A percentile compares a stretch with the other conserved stretches of the same genome.
phyloP scores from a whole-genome alignment of 352 stramenopile genomes.

The Globisporangium takayamanum region DNA sequence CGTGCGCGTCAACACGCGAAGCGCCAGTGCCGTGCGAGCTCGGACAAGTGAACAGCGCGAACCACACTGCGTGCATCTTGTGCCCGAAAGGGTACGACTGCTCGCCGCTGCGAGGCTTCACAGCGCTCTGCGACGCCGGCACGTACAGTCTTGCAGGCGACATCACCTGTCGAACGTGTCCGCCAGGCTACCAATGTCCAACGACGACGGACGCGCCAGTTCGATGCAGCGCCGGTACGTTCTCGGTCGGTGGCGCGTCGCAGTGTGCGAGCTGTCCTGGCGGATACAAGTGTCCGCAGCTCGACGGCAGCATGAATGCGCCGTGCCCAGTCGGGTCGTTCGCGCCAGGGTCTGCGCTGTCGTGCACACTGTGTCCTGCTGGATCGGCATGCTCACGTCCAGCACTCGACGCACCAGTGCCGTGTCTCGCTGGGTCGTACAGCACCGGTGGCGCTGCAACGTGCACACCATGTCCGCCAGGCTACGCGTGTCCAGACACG shows the following conservation, averaged over 20 bases:
- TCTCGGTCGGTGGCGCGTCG: constrained; percentile 43
- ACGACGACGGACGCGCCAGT: constrained; percentile 15
- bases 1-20: constrained; percentile 34
- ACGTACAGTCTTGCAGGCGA: constrained; percentile 8
- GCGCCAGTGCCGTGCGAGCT: constrained; percentile 16
- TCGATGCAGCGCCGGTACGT: constrained; percentile 31
- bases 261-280: constrained; percentile 22
- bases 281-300: constrained; percentile 45
- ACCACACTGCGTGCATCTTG: constrained; percentile 12
- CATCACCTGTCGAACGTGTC: constrained; percentile 6
- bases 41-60: constrained; percentile 31
- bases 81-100: constrained; percentile 18
- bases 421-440: constrained; percentile 54
- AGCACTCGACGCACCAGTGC: constrained; percentile 18
- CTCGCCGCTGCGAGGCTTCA: constrained; percentile 3
- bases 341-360: constrained; percentile 23
- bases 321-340: constrained; percentile 38
- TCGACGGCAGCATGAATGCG: constrained; percentile 43
- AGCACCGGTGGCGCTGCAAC: constrained; percentile 37
- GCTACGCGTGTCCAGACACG: constrained; percentile 68
- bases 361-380: constrained; percentile 64
- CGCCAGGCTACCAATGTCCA: constrained; percentile 34
- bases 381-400: constrained; percentile 47
- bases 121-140: constrained; percentile 1
- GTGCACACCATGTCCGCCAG: constrained; percentile 59